phyloP scores from a whole-genome alignment of 2,329 filamentous ascomycete species.

The Claviceps maximensis region DNA sequence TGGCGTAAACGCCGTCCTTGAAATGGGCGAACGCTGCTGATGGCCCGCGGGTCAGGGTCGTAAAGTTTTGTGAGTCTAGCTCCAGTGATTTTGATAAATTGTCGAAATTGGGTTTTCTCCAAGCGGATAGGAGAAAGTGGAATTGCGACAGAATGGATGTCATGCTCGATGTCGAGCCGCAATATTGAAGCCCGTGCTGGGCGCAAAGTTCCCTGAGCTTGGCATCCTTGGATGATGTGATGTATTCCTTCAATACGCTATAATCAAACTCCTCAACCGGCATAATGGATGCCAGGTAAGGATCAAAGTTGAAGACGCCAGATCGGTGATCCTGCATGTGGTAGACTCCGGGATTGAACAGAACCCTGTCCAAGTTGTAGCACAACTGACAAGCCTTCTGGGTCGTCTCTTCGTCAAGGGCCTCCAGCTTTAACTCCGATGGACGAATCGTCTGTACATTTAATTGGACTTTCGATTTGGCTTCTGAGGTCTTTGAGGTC shows the following conservation, averaged over 20 bases:
- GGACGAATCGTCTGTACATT: slow-evolving; percentile 19
- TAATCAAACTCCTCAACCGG: slow-evolving; percentile 89
- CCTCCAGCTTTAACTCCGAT: slow-evolving; percentile 12
- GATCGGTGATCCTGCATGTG: slow-evolving; percentile 80
- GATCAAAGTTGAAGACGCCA: slow-evolving; percentile 90
- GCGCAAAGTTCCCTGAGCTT: slow-evolving; percentile 56
- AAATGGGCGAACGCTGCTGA: slow-evolving; percentile 70
- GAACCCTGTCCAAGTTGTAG: slow-evolving; percentile 72
- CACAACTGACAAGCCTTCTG: slow-evolving; percentile 37
- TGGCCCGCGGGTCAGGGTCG: slow-evolving; percentile 57
- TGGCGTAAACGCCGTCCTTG: slow-evolving; percentile 78
- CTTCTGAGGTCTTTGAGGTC: too few species aligned
- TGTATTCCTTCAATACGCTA: slow-evolving; percentile 68
- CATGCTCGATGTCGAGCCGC: slow-evolving; percentile 96
- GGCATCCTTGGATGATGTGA: slow-evolving; percentile 79
- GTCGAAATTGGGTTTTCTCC: slow-evolving; percentile 56
- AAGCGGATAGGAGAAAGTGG: slow-evolving; percentile 77
- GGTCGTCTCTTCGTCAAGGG: slow-evolving; percentile 18
- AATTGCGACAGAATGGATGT: slow-evolving; percentile 78
- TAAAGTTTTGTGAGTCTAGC: slow-evolving; percentile 52
- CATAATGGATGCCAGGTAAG: slow-evolving; percentile 87
- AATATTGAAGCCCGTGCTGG: slow-evolving; percentile 61
- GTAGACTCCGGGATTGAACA: slow-evolving; percentile 93
- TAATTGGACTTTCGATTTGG: slow-evolving; percentile 4
- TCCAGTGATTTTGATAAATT: slow-evolving; percentile 57